A percentile compares a stretch with the other conserved stretches of the same genome.
phyloP scores from a whole-genome alignment of 768 basidiomycete species.

The Boletus speciosus region DNA sequence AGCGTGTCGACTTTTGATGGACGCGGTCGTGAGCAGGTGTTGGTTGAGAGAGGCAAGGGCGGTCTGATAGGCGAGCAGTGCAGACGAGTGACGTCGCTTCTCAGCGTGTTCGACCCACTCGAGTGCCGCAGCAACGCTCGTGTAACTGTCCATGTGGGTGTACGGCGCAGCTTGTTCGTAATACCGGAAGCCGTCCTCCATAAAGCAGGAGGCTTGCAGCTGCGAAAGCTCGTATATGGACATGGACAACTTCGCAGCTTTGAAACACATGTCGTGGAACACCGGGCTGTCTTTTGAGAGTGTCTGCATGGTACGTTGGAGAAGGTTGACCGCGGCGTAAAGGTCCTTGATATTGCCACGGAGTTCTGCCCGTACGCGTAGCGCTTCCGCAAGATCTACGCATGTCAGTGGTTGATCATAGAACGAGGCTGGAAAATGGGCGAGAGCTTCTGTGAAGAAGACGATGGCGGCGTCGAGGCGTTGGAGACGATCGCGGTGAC shows the following conservation, averaged over 20 bases:
- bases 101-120: constrained; percentile 15
- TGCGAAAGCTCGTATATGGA: neutral
- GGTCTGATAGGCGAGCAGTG: constrained; percentile 21
- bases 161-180: constrained; percentile 14
- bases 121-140: constrained; percentile 10
- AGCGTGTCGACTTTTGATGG: constrained; percentile 15
- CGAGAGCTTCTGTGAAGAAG: constrained; percentile 4
- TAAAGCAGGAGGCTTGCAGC: neutral
- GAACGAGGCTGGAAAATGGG: constrained; percentile 12
- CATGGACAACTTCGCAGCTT: neutral
- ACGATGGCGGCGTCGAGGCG: constrained; percentile 8
- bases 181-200: constrained; percentile 15
- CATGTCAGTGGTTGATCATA: neutral
- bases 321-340: neutral
- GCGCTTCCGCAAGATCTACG: constrained; percentile 1
- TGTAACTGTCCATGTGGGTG: neutral
- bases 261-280: neutral
- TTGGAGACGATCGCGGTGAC: constrained; percentile 1
- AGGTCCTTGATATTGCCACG: neutral
- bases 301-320: neutral
- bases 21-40: constrained; percentile 16
- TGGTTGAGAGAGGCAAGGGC: constrained; percentile 16
- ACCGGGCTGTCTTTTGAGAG: constrained; percentile 9
- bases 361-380: neutral
- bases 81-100: constrained; percentile 11